These are phyloP conservation scores for Ophiosphaerella herpotricha DNA, from an alignment of 2,329 filamentous ascomycete species.

Conservation along the genomic window DNA sequence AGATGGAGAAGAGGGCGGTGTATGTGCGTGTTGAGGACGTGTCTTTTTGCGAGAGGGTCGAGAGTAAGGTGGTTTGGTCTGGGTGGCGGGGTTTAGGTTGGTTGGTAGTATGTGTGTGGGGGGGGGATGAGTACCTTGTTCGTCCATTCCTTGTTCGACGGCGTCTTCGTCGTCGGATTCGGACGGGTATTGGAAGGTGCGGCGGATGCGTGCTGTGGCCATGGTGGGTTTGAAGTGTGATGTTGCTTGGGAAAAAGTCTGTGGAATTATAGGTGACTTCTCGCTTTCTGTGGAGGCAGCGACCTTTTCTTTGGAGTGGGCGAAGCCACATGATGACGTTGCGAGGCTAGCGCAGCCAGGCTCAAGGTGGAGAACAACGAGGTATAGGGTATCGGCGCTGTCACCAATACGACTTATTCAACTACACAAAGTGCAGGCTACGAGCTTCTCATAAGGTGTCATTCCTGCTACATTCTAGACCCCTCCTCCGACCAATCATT, in stretches of 20 bases:
- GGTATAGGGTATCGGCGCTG: too few species aligned
- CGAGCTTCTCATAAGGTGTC: too few species aligned
- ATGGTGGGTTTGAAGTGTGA: conserved; percentile 32
- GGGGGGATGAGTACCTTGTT: conserved; percentile 62
- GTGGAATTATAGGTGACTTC: neutral
- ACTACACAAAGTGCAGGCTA: too few species aligned
- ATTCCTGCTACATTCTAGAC: too few species aligned
- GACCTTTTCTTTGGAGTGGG: too few species aligned
- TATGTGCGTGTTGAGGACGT: conserved; percentile 53
- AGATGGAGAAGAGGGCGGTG: conserved; percentile 58
- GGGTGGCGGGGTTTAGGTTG: neutral
- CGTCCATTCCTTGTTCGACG: conserved; percentile 69
- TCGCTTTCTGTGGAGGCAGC: neutral
- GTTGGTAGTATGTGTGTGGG: neutral
- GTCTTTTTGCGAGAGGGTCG: conserved; percentile 44
- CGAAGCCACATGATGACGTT: too few species aligned
- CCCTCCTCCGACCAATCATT: too few species aligned
- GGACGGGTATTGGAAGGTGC: conserved; percentile 75
- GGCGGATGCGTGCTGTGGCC: conserved; percentile 69
- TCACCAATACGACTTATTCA: too few species aligned
- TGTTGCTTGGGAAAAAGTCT: neutral
- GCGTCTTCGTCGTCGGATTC: conserved; percentile 59
- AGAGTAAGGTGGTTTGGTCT: conserved; percentile 37
- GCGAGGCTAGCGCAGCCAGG: too few species aligned
- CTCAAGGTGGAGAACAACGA: too few species aligned